Percentiles rank a stretch among this genome's conserved stretches.
Evolutionary conservation across 2,329 filamentous ascomycete genomes (phyloP).

Genomic region (Pochonia chlamydosporia): DNA sequence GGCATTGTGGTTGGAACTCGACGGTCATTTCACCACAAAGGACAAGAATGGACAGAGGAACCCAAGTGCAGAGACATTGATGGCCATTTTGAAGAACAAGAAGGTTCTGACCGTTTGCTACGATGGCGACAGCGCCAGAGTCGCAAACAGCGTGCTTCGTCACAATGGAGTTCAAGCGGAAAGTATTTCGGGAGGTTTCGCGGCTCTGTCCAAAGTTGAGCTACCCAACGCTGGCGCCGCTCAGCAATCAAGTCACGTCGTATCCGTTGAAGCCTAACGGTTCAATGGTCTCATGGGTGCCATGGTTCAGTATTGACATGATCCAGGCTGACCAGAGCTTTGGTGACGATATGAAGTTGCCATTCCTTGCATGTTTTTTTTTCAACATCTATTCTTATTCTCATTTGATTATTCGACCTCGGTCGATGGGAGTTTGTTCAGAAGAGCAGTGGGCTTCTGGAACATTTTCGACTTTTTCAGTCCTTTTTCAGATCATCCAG

Average conservation of each 20-base stretch:
- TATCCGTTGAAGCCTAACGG: conserved; percentile 20
- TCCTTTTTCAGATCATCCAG: neutral
- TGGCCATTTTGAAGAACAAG: conserved; percentile 25
- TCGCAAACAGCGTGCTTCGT: conserved; percentile 48
- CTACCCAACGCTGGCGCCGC: conserved; percentile 20
- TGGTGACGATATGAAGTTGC: neutral
- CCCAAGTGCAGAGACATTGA: conserved; percentile 19
- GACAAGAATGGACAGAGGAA: conserved; percentile 21
- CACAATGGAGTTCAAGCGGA: conserved; percentile 42
- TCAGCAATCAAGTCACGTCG: conserved; percentile 14
- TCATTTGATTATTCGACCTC: neutral
- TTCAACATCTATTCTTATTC: neutral
- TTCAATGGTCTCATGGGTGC: too few relatives aligned
- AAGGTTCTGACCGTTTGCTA: conserved; percentile 45
- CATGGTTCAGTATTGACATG: neutral
- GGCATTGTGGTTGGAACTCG: conserved; percentile 42
- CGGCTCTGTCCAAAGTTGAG: conserved; percentile 19
- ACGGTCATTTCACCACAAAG: conserved; percentile 33
- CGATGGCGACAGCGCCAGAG: conserved; percentile 45
- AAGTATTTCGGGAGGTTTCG: conserved; percentile 37
- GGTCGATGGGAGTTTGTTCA: conserved; percentile 4
- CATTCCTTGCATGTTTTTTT: neutral
- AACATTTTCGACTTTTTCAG: conserved; percentile 4
- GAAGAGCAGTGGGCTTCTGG: conserved; percentile 21
- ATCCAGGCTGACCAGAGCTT: neutral